Evolutionary conservation across 176 grass and related monocot genomes (phyloP).

Genomic region (Triticum timopheevii): DNA sequence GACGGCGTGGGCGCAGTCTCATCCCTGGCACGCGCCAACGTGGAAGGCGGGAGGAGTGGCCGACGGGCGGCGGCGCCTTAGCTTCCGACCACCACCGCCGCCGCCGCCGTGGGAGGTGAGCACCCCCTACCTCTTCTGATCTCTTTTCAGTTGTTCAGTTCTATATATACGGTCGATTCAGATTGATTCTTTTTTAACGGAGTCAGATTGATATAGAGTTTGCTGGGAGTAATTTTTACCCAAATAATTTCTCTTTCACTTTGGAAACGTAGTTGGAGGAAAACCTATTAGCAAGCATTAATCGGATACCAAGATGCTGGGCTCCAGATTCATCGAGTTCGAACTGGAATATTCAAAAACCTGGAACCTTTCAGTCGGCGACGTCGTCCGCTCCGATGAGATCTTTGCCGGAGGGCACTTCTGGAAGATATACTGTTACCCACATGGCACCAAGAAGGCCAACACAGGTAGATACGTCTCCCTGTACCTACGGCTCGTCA

Average conservation of each 20-base stretch:
- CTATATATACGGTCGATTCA: neutral
- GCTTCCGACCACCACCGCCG: neutral
- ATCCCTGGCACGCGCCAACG: neutral
- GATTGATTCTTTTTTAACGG: neutral
- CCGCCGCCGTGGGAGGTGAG: neutral
- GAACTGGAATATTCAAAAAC: neutral
- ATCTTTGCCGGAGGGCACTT: neutral
- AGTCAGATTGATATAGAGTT: no score
- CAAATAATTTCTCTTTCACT: neutral
- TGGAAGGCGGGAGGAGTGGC: neutral
- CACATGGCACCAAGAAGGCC: neutral
- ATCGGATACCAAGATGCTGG: neutral
- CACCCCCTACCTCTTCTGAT: neutral
- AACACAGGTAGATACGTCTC: neutral
- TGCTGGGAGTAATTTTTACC: neutral
- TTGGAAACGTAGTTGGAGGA: neutral
- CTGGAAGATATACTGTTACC: constrained; percentile 2
- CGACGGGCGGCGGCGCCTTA: neutral
- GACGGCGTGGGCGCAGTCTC: neutral
- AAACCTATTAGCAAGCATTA: neutral
- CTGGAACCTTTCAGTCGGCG: neutral
- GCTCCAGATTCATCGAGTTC: neutral
- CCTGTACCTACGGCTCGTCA: neutral
- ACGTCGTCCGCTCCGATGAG: neutral
- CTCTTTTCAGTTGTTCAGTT: neutral